phyloP scores from a whole-genome alignment of 2,329 filamentous ascomycete species.

The Fusarium begoniae region DNA sequence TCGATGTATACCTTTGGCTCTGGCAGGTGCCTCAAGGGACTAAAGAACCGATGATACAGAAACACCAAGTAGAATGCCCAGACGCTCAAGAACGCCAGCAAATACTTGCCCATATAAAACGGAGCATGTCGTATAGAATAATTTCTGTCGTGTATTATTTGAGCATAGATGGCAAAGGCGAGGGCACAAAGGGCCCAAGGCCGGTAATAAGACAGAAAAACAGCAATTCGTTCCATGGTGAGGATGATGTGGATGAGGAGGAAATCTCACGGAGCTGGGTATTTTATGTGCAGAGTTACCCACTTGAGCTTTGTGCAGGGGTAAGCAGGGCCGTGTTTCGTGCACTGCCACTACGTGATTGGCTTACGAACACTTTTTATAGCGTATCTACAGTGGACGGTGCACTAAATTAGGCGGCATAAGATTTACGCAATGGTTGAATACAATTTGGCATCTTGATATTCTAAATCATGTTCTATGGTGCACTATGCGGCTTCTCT shows the following conservation, averaged over 20 bases:
- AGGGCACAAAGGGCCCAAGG: constrained; percentile 20
- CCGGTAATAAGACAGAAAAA: constrained; percentile 18
- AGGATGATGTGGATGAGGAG: background rate
- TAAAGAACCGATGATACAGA: constrained; percentile 16
- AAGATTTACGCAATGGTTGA: background rate
- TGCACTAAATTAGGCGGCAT: background rate
- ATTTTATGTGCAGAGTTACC: constrained; percentile 11
- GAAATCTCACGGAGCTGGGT: constrained; percentile 5
- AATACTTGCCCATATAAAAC: background rate
- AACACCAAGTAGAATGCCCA: constrained; percentile 13
- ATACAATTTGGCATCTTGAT: background rate
- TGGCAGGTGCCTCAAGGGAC: constrained; percentile 10
- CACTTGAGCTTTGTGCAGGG: background rate
- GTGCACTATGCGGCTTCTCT: background rate
- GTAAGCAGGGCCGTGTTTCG: background rate
- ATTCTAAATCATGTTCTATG: background rate
- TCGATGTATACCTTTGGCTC: background rate
- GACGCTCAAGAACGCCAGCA: background rate
- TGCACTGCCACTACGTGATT: background rate
- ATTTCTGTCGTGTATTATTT: background rate
- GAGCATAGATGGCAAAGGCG: background rate
- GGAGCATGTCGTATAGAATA: background rate
- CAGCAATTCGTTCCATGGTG: constrained; percentile 9
- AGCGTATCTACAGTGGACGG: background rate
- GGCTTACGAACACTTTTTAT: background rate